Percentiles rank a stretch among this genome's conserved stretches.
Conservation (phyloP, 2,329 filamentous ascomycete genomes). For the Sordariomycetes sp. region DNA sequence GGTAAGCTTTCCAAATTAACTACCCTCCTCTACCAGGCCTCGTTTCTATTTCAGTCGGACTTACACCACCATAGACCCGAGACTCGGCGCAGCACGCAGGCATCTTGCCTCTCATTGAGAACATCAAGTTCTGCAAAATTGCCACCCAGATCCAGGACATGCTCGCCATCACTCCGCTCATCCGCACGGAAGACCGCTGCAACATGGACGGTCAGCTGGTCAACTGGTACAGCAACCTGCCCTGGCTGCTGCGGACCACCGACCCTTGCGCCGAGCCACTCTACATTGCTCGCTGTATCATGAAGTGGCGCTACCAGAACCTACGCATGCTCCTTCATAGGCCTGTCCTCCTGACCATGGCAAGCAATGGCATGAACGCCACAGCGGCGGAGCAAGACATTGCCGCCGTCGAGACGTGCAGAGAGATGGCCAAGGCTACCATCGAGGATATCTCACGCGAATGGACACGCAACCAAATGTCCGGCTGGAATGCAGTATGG, state of each 20-base stretch:
- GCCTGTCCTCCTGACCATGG: conserved; percentile 59
- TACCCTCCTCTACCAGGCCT: background rate
- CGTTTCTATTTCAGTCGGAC: background rate
- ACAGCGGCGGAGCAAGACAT: conserved; percentile 52
- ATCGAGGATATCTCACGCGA: conserved; percentile 65
- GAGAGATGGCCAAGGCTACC: conserved; percentile 58
- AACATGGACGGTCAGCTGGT: conserved; percentile 59
- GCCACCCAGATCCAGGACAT: conserved; percentile 70
- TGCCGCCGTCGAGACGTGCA: conserved; percentile 58
- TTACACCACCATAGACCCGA: conserved; percentile 14
- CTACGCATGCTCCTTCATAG: conserved; percentile 68
- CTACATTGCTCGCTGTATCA: conserved; percentile 60
- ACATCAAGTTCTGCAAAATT: conserved; percentile 72
- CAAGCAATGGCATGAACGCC: conserved; percentile 39
- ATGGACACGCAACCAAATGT: conserved; percentile 65
- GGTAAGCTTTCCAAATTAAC: conserved; percentile 8
- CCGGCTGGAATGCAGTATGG: conserved; percentile 75
- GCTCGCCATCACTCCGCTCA: conserved; percentile 58
- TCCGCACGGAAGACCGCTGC: conserved; percentile 57
- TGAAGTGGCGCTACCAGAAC: conserved; percentile 78
- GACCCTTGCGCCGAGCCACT: conserved; percentile 64
- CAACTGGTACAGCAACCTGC: conserved; percentile 64
- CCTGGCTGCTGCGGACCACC: conserved; percentile 52
- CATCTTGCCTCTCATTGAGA: conserved; percentile 64
- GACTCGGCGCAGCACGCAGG: conserved; percentile 52